phyloP scores from a whole-genome alignment of 495 filamentous ascomycete species.

The Cercophora samala region DNA sequence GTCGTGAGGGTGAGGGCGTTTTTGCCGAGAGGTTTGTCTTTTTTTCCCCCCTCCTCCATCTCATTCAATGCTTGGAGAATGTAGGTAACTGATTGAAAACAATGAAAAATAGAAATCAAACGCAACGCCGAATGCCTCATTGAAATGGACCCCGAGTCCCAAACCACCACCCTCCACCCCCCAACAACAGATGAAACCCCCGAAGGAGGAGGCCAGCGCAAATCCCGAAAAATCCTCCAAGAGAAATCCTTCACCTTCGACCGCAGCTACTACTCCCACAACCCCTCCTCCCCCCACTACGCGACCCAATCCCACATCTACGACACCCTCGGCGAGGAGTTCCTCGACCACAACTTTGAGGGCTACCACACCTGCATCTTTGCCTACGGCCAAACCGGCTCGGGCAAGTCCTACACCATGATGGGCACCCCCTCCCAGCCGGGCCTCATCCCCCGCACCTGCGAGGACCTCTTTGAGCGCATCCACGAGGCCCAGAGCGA shows the following conservation, averaged over 20 bases:
- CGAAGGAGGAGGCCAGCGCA: no score
- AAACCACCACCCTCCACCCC: conserved; percentile 75
- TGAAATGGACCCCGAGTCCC: conserved; percentile 78
- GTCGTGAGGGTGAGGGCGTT: conserved; percentile 91
- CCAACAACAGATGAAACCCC: no score
- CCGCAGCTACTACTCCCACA: conserved; percentile 95
- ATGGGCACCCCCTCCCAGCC: conserved; percentile 87
- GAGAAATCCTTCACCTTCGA: conserved; percentile 94
- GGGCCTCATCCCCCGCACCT: conserved; percentile 94
- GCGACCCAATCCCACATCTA: conserved; percentile 85
- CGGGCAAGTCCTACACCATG: conserved; percentile 98
- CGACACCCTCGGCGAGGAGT: conserved; percentile 90
- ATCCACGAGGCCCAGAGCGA: conserved; percentile 74
- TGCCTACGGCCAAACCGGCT: conserved; percentile 96
- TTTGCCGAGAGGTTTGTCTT: conserved; percentile 71
- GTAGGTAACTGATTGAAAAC: no score
- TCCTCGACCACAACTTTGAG: conserved; percentile 98
- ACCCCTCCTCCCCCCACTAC: conserved; percentile 60
- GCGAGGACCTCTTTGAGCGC: conserved; percentile 90
- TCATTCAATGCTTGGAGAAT: no score
- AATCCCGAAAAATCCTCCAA: conserved; percentile 70
- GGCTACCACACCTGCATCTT: conserved; percentile 99
- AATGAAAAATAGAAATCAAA: conserved; percentile 64
- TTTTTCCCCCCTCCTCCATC: background rate
- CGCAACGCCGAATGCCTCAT: conserved; percentile 80